These are phyloP conservation scores for Thraustotheca clavata DNA, from an alignment of 352 stramenopile species.

Conservation along the genomic window DNA sequence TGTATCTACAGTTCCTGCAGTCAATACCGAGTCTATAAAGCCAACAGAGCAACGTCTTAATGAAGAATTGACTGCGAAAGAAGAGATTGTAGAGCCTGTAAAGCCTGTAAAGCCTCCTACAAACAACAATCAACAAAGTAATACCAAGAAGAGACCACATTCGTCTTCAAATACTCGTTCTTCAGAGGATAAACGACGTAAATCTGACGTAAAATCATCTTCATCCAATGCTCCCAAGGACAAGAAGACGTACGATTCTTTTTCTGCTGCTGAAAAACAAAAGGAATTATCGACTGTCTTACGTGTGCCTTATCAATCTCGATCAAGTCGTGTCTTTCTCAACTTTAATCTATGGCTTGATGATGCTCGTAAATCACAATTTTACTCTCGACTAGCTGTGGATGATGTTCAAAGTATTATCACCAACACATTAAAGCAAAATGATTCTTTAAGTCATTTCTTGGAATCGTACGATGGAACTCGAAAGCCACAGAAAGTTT, in stretches of 20 bases:
- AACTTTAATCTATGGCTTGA: conserved; percentile 20
- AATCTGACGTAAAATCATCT: not conserved
- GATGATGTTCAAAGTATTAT: conserved; percentile 15
- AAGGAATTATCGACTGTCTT: conserved; percentile 11
- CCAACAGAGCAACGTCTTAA: not conserved
- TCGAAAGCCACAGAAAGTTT: conserved; percentile 44
- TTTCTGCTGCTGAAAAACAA: not conserved
- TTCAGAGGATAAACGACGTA: not conserved
- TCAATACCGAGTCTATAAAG: not conserved
- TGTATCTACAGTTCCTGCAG: not conserved
- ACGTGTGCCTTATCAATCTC: conserved; percentile 13
- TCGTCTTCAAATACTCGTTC: not conserved
- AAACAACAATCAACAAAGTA: not conserved
- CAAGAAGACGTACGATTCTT: conserved; percentile 6
- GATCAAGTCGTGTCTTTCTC: conserved; percentile 4
- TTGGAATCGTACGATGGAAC: conserved; percentile 9
- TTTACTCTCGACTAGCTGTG: not conserved
- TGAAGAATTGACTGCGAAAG: not conserved
- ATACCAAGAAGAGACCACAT: not conserved
- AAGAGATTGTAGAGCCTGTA: not conserved
- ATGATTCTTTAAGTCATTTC: not conserved
- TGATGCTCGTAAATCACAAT: not conserved
- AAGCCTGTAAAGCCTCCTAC: not conserved
- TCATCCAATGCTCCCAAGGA: not conserved
- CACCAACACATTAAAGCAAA: not conserved